These are phyloP conservation scores for Cubamyces lactineus DNA, from an alignment of 768 basidiomycete species.

Conservation along the genomic window DNA sequence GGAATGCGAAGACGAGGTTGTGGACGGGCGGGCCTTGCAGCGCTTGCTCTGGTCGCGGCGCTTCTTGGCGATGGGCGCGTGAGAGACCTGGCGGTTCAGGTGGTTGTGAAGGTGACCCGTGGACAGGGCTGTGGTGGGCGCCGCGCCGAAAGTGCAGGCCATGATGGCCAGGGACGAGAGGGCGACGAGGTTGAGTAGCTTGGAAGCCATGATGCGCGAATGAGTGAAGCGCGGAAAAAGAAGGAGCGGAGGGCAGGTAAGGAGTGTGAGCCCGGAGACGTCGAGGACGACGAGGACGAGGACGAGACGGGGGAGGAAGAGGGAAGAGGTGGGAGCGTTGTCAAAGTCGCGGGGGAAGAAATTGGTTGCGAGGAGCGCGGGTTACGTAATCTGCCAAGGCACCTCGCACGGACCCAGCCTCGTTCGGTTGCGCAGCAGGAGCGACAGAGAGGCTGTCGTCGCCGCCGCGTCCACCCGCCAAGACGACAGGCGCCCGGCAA, in stretches of 20 bases:
- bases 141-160: constrained; percentile 49
- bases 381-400: constrained; percentile 33
- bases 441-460: no score
- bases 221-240: constrained; percentile 7
- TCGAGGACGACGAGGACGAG: constrained; percentile 15
- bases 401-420: constrained; percentile 25
- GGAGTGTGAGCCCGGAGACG: constrained; percentile 34
- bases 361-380: constrained; percentile 19
- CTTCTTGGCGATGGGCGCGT: constrained; percentile 49
- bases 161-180: constrained; percentile 61
- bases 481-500: no score
- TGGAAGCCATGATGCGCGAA: constrained; percentile 38
- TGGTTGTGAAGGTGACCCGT: constrained; percentile 22
- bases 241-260: constrained; percentile 34
- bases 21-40: constrained; percentile 58
- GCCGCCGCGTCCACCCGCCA: no score
- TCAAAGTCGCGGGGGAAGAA: constrained; percentile 21
- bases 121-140: constrained; percentile 55
- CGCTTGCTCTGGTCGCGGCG: constrained; percentile 49
- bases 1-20: constrained; percentile 8
- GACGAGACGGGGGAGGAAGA: constrained; percentile 23
- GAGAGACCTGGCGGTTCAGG: constrained; percentile 47
- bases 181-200: constrained; percentile 60
- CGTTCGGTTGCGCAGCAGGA: no score
- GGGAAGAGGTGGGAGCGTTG: constrained; percentile 3